A percentile compares a stretch with the other conserved stretches of the same genome.
These are phyloP conservation scores for Aspergillus funiculosus DNA, from an alignment of 495 filamentous ascomycete species.

Conservation along the genomic window DNA sequence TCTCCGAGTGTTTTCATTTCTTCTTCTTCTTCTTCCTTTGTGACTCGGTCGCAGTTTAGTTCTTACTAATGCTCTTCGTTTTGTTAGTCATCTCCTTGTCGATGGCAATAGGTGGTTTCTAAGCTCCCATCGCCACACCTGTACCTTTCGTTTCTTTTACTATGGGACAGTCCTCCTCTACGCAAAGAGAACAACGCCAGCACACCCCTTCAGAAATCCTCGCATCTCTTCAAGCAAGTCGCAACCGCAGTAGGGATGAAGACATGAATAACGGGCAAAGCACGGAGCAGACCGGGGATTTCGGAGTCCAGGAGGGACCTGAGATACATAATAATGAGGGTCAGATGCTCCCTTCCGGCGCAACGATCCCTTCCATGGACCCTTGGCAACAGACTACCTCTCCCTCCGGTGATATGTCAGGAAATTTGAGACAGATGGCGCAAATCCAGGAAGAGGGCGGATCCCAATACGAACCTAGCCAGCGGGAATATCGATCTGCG, in stretches of 20 bases:
- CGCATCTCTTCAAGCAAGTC: constrained; percentile 20
- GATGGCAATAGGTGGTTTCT: constrained; percentile 34
- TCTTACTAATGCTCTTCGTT: constrained; percentile 21
- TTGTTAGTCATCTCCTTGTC: constrained; percentile 20
- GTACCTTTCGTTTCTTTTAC: constrained; percentile 26
- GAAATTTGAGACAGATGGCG: constrained; percentile 25
- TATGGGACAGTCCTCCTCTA: constrained; percentile 48
- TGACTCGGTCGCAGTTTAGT: not conserved
- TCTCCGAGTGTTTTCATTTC: not conserved
- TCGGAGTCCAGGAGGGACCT: constrained; percentile 16
- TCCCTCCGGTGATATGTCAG: constrained; percentile 11
- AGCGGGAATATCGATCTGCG: constrained; percentile 32
- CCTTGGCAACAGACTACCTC: constrained; percentile 23
- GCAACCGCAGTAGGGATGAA: constrained; percentile 34
- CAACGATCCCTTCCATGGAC: constrained; percentile 13
- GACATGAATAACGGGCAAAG: constrained; percentile 36
- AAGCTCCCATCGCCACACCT: constrained; percentile 19
- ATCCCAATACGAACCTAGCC: constrained; percentile 22
- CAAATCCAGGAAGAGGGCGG: constrained; percentile 32
- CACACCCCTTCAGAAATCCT: constrained; percentile 21
- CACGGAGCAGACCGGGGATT: constrained; percentile 27
- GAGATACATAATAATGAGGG: constrained; percentile 17
- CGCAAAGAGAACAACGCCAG: constrained; percentile 35
- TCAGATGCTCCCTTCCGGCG: constrained; percentile 14
- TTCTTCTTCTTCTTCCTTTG: not conserved